phyloP scores from a whole-genome alignment of 108 stramenopile species.

The Skeletonema potamos region DNA sequence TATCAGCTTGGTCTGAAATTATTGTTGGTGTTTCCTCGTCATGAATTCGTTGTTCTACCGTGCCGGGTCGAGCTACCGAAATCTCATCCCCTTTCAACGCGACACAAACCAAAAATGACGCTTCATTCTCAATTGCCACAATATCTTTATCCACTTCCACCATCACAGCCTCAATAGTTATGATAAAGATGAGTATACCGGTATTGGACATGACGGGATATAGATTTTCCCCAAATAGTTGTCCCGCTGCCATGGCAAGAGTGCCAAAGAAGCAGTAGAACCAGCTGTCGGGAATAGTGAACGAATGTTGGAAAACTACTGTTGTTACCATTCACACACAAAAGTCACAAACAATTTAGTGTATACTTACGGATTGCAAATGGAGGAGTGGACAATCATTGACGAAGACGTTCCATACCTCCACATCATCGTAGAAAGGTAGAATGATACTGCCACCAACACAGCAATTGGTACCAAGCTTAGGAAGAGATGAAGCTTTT shows the following conservation, averaged over 20 bases:
- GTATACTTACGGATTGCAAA: conserved; percentile 19
- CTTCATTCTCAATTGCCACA: conserved; percentile 34
- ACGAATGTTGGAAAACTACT: background rate
- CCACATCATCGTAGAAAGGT: conserved; percentile 50
- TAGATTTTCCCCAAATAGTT: conserved; percentile 32
- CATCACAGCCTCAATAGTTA: conserved; percentile 44
- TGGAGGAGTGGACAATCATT: conserved; percentile 54
- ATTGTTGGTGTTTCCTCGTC: background rate
- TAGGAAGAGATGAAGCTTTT: conserved; percentile 37
- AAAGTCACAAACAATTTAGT: background rate
- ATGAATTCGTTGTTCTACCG: background rate
- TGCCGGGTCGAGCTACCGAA: background rate
- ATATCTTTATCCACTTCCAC: conserved; percentile 57
- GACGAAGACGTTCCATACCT: conserved; percentile 47
- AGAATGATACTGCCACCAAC: conserved; percentile 30
- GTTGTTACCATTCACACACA: background rate
- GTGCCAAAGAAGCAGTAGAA: conserved; percentile 46
- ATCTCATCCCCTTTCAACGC: conserved; percentile 43
- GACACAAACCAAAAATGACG: conserved; percentile 43
- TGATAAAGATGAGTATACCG: conserved; percentile 37
- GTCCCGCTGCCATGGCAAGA: conserved; percentile 31
- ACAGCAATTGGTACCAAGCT: conserved; percentile 49
- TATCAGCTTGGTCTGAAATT: background rate
- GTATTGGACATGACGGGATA: conserved; percentile 45
- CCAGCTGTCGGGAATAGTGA: too few relatives aligned